Conservation (phyloP, 306 rosid species). For the barrel medic (Medicago truncatula) region DNA sequence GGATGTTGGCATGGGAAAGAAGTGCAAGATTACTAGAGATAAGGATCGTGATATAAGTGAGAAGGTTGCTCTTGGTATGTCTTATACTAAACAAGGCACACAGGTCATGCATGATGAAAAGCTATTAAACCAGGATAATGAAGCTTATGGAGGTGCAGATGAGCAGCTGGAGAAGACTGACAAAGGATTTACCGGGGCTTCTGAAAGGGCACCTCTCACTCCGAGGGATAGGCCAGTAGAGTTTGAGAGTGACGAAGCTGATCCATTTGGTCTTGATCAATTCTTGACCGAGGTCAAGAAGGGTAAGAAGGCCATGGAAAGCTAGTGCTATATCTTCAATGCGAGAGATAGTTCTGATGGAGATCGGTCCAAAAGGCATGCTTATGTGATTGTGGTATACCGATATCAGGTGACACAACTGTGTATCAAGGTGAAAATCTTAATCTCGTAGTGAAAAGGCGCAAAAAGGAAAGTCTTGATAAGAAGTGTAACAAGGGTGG, state of each 20-base stretch:
- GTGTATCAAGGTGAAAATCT: conserved; percentile 17
- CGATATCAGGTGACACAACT: too few species aligned
- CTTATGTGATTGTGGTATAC: too few species aligned
- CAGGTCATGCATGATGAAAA: conserved; percentile 94
- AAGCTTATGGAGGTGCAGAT: conserved; percentile 81
- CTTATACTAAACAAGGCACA: conserved; percentile 70
- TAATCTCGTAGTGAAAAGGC: neutral
- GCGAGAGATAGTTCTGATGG: conserved; percentile 77
- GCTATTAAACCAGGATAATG: conserved; percentile 90
- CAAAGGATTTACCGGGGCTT: conserved; percentile 69
- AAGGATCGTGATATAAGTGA: conserved; percentile 93
- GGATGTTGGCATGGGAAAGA: conserved; percentile 94
- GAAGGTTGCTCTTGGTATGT: conserved; percentile 96
- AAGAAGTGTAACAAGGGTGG: conserved; percentile 16
- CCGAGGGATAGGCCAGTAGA: conserved; percentile 85
- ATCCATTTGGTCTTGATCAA: conserved; percentile 94
- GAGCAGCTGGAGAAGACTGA: conserved; percentile 94
- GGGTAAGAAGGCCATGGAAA: conserved; percentile 83
- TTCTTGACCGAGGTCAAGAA: conserved; percentile 79
- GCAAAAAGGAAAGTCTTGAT: conserved; percentile 3
- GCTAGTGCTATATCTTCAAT: conserved; percentile 86
- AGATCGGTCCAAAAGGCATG: too few species aligned
- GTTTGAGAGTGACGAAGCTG: conserved; percentile 90
- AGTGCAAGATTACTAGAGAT: conserved; percentile 88
- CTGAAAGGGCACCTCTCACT: conserved; percentile 74